Evolutionary conservation across 257 asterid genomes (phyloP).

Genomic region (Scutellaria galericulata): DNA sequence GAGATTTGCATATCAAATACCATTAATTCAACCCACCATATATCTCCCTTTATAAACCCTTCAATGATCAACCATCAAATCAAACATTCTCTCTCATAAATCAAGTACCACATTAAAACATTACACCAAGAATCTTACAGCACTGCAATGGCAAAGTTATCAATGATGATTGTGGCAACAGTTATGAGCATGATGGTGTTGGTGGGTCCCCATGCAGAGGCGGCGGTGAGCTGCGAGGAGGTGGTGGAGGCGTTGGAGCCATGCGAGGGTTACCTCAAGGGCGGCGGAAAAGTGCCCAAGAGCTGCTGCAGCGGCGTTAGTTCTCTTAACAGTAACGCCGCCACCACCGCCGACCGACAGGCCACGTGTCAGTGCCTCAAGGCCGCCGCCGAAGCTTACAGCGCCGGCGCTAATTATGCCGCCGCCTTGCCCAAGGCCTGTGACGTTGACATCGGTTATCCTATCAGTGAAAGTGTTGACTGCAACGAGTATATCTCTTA

Average conservation of each 20-base stretch:
- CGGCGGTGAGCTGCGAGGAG: conserved; percentile 11
- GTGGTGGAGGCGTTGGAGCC: conserved; percentile 30
- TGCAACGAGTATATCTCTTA: conserved; percentile 32
- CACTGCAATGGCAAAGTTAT: conserved; percentile 22
- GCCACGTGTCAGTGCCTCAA: conserved; percentile 37
- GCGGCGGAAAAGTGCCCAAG: conserved; percentile 29
- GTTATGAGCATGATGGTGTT: conserved; percentile 18
- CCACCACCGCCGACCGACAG: conserved; percentile 19
- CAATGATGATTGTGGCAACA: not conserved
- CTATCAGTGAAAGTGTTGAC: conserved; percentile 33
- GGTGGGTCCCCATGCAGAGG: not conserved
- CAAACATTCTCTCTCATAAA: not conserved
- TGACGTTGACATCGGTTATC: conserved; percentile 27
- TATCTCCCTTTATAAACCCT: not conserved
- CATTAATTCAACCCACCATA: not conserved
- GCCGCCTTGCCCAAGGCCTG: conserved; percentile 23
- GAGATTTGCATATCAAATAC: not conserved
- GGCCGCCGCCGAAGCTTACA: conserved; percentile 23
- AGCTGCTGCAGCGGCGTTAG: conserved; percentile 38
- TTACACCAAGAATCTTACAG: too few relatives aligned
- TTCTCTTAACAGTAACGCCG: conserved; percentile 24
- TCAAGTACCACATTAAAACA: too few relatives aligned
- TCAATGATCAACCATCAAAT: too few relatives aligned
- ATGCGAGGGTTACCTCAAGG: conserved; percentile 19
- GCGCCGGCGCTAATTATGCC: conserved; percentile 13